phyloP scores from a whole-genome alignment of 1,139 yeast genomes.

The Candida albicans region DNA sequence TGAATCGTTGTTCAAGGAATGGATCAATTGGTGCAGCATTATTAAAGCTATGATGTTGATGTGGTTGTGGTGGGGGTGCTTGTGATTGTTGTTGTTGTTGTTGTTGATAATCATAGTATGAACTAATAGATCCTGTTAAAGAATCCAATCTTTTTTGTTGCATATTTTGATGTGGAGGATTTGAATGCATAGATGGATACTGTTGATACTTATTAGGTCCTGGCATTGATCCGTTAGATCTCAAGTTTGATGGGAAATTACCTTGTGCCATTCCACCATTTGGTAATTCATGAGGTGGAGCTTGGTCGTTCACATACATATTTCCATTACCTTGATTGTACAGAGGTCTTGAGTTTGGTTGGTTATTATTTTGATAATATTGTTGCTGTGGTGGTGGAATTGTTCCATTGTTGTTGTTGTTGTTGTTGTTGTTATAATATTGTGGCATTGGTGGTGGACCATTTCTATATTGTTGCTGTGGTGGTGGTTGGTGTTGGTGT shows the following conservation, averaged over 20 bases:
- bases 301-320: conserved; percentile 23
- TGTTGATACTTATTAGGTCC: conserved; percentile 13
- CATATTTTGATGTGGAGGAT: conserved; percentile 7
- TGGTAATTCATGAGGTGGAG: conserved; percentile 41
- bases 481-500: conserved; percentile 1
- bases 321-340: conserved; percentile 3
- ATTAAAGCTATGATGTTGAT: conserved; percentile 11
- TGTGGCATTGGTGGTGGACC: conserved; percentile 9
- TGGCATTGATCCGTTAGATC: conserved; percentile 14
- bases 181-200: conserved; percentile 9
- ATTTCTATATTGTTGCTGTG: conserved; percentile 4
- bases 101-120: conserved; percentile 3
- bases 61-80: conserved; percentile 6
- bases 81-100: conserved; percentile 3
- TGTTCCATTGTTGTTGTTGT: background rate
- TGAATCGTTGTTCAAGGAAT: conserved; percentile 26
- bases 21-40: conserved; percentile 29
- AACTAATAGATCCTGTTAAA: conserved; percentile 6
- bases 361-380: conserved; percentile 1
- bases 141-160: conserved; percentile 14
- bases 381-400: conserved; percentile 3
- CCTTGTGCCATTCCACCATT: conserved; percentile 33
- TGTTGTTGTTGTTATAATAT: background rate
- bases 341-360: conserved; percentile 4
- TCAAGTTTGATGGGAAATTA: conserved; percentile 28